phyloP scores from a whole-genome alignment of 2,329 filamentous ascomycete genomes.

The Trichoderma koningii region DNA sequence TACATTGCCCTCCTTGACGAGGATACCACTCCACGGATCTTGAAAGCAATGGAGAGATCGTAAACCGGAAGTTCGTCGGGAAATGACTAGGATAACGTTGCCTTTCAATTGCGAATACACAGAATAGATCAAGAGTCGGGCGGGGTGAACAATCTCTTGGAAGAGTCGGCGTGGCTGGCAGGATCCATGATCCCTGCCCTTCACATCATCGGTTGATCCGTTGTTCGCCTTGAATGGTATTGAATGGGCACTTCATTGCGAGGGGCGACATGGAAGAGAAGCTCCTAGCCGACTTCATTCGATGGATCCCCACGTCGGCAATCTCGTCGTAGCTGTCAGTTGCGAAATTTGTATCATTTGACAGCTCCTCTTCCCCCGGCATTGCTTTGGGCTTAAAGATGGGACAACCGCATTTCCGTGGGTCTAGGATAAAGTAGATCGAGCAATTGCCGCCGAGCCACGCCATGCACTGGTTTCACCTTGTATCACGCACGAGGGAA shows the following conservation, averaged over 20 bases:
- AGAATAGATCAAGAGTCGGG: no score
- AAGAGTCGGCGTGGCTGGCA: no score
- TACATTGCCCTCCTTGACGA: neutral
- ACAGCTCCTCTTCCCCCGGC: neutral
- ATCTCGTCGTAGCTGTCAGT: neutral
- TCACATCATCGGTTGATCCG: neutral
- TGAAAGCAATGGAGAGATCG: neutral
- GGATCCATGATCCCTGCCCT: neutral
- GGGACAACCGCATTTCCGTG: no score
- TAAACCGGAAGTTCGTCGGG: neutral
- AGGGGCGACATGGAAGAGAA: neutral
- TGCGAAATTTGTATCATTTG: neutral
- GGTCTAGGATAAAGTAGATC: neutral
- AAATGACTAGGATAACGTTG: no score
- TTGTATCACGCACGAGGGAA: no score
- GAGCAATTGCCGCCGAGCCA: no score
- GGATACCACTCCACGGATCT: constrained; percentile 10
- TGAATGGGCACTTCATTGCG: neutral
- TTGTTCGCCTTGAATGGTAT: neutral
- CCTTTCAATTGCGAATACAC: no score
- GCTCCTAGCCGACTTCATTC: neutral
- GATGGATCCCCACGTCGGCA: neutral
- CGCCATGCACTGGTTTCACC: no score
- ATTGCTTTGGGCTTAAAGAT: neutral
- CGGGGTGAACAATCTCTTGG: no score